Conservation (phyloP, 805 yeast genomes). For the Grigorovia jiainica region DNA sequence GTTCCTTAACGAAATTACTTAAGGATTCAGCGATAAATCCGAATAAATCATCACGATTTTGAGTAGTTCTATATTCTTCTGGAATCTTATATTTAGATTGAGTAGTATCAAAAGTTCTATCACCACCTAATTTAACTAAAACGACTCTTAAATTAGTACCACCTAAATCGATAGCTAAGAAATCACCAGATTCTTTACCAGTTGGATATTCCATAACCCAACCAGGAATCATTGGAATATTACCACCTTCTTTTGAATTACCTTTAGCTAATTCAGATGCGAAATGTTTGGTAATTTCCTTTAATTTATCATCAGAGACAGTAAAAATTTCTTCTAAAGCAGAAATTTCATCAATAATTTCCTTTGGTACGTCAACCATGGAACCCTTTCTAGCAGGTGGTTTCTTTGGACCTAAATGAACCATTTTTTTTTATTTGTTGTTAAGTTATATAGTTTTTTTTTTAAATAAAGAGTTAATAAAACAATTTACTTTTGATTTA, state of each 20-base stretch:
- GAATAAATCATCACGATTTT: constrained; percentile 62
- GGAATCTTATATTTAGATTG: constrained; percentile 86
- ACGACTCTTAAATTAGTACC: constrained; percentile 96
- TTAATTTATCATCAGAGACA: constrained; percentile 50
- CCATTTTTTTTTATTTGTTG: constrained; percentile 39
- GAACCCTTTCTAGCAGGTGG: constrained; percentile 73
- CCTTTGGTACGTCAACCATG: constrained; percentile 57
- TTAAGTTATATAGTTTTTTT: background rate
- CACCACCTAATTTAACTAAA: constrained; percentile 73
- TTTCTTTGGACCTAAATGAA: constrained; percentile 73
- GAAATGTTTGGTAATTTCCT: constrained; percentile 65
- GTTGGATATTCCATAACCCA: constrained; percentile 94
- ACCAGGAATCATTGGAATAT: constrained; percentile 93
- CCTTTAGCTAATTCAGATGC: constrained; percentile 75
- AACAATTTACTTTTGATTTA: background rate
- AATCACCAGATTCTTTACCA: constrained; percentile 85
- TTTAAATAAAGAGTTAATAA: background rate
- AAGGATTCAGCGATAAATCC: constrained; percentile 78
- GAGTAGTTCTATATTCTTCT: constrained; percentile 64
- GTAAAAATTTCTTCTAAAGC: constrained; percentile 53
- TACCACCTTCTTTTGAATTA: constrained; percentile 62
- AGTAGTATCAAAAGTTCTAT: constrained; percentile 71
- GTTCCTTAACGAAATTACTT: constrained; percentile 55
- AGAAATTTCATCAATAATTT: constrained; percentile 47
- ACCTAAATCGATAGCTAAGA: constrained; percentile 90